A percentile compares a stretch with the other conserved stretches of the same genome.
Conservation (phyloP, 2,329 filamentous ascomycete species). For the Blastomyces parvus region DNA sequence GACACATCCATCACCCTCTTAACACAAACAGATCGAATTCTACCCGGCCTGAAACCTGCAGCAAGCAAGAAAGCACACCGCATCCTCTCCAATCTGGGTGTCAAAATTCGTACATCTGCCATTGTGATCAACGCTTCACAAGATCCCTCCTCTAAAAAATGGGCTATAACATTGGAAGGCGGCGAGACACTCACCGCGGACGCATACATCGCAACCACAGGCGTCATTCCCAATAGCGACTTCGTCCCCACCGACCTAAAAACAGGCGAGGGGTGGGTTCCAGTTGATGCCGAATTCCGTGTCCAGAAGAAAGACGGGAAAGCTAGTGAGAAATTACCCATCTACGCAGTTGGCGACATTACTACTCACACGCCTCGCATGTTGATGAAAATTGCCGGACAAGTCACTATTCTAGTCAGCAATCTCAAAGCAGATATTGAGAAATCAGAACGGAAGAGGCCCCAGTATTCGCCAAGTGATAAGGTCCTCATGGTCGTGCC, state of each 20-base stretch:
- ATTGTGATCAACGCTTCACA: slow-evolving; percentile 9
- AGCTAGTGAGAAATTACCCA: slow-evolving; percentile 6
- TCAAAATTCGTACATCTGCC: slow-evolving; percentile 12
- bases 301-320: slow-evolving; percentile 6
- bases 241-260: slow-evolving; percentile 17
- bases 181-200: slow-evolving; percentile 20
- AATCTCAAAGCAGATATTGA: slow-evolving; percentile 16
- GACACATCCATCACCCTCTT: slow-evolving; percentile 36
- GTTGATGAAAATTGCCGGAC: slow-evolving; percentile 6
- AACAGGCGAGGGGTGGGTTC: slow-evolving; percentile 16
- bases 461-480: slow-evolving; percentile 4
- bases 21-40: slow-evolving; percentile 12
- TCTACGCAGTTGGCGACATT: slow-evolving; percentile 17
- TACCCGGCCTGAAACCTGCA: slow-evolving; percentile 6
- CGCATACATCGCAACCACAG: slow-evolving; percentile 17
- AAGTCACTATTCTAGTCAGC: slow-evolving; percentile 11
- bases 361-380: slow-evolving; percentile 10
- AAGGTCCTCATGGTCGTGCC: slow-evolving; percentile 11
- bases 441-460: slow-evolving; percentile 9
- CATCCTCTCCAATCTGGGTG: slow-evolving; percentile 11
- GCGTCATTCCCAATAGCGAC: slow-evolving; percentile 17
- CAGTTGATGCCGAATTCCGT: slow-evolving; percentile 16
- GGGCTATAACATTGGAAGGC: slow-evolving; percentile 11
- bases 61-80: slow-evolving; percentile 9
- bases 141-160: slow-evolving; percentile 11